These are phyloP conservation scores for Xanthoparmelia taractica DNA, from an alignment of 495 filamentous ascomycete species.

Conservation along the genomic window DNA sequence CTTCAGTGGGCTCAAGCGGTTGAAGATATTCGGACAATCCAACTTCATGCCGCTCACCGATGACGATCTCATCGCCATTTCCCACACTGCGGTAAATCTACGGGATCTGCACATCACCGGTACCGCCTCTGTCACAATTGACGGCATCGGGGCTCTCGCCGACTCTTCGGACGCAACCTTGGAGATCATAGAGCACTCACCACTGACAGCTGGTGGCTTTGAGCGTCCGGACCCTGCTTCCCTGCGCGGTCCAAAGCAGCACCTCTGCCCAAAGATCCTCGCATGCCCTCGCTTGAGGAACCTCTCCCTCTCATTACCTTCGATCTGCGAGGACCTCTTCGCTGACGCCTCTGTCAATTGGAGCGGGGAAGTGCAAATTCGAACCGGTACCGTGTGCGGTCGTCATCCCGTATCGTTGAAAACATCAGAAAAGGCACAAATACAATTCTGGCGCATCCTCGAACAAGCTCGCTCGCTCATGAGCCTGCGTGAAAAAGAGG, in stretches of 20 bases:
- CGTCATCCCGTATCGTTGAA: conserved; percentile 23
- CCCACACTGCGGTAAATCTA: conserved; percentile 42
- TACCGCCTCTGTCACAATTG: conserved; percentile 42
- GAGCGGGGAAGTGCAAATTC: conserved; percentile 43
- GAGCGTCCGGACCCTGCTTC: conserved; percentile 37
- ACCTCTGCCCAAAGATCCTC: conserved; percentile 42
- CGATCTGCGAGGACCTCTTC: conserved; percentile 43
- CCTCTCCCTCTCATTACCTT: conserved; percentile 42
- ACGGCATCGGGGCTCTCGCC: conserved; percentile 43
- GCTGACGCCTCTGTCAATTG: conserved; percentile 36
- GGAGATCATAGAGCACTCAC: conserved; percentile 46
- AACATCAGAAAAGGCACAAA: conserved; percentile 23
- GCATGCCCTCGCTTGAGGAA: conserved; percentile 40
- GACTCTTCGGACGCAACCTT: conserved; percentile 40
- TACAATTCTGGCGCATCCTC: conserved; percentile 33
- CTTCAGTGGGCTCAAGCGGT: conserved; percentile 39
- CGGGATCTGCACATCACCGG: conserved; percentile 46
- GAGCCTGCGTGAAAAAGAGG: conserved; percentile 23
- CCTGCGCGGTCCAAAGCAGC: conserved; percentile 26
- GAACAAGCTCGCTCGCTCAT: conserved; percentile 37
- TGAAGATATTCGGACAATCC: conserved; percentile 48
- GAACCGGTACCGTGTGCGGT: conserved; percentile 39
- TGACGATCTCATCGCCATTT: conserved; percentile 40
- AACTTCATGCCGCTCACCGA: conserved; percentile 45
- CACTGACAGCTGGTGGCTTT: conserved; percentile 43